phyloP scores from a whole-genome alignment of 306 rosid genomes.

The Pachyrhizus erosus region DNA sequence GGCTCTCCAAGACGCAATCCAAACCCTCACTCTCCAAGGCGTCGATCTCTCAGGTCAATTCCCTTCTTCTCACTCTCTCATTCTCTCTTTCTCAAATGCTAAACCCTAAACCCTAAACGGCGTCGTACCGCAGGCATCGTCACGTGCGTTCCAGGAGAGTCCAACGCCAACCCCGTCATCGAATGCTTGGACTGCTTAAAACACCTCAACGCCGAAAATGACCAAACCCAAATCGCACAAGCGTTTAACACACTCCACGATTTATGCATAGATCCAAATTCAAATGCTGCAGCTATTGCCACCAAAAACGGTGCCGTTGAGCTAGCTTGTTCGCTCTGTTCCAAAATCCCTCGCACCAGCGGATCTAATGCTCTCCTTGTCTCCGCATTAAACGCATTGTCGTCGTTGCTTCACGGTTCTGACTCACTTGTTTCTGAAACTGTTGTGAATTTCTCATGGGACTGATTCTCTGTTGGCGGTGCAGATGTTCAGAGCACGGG shows the following conservation, averaged over 20 bases:
- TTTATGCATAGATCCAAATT: constrained; percentile 51
- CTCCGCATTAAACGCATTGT: constrained; percentile 62
- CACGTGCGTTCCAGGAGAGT: constrained; percentile 76
- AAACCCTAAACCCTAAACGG: neutral
- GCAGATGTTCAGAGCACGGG: constrained; percentile 86
- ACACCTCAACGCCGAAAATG: constrained; percentile 39
- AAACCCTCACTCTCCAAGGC: constrained; percentile 89
- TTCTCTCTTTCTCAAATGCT: neutral
- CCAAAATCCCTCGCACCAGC: constrained; percentile 45
- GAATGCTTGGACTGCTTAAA: constrained; percentile 63
- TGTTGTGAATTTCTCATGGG: neutral
- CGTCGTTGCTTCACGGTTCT: constrained; percentile 70
- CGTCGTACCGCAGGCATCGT: constrained; percentile 45
- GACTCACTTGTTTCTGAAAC: neutral
- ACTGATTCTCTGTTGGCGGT: constrained; percentile 20
- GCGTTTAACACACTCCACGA: constrained; percentile 54
- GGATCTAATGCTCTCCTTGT: constrained; percentile 42
- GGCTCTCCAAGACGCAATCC: constrained; percentile 87
- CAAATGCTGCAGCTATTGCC: constrained; percentile 65
- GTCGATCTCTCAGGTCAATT: constrained; percentile 85
- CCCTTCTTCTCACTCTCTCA: neutral
- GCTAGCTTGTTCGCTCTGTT: constrained; percentile 65
- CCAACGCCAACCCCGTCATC: constrained; percentile 74
- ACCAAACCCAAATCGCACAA: constrained; percentile 36
- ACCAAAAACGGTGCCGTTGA: constrained; percentile 74